Evolutionary conservation across 2,329 filamentous ascomycete genomes (phyloP).

Genomic region (Colletotrichum sojae): DNA sequence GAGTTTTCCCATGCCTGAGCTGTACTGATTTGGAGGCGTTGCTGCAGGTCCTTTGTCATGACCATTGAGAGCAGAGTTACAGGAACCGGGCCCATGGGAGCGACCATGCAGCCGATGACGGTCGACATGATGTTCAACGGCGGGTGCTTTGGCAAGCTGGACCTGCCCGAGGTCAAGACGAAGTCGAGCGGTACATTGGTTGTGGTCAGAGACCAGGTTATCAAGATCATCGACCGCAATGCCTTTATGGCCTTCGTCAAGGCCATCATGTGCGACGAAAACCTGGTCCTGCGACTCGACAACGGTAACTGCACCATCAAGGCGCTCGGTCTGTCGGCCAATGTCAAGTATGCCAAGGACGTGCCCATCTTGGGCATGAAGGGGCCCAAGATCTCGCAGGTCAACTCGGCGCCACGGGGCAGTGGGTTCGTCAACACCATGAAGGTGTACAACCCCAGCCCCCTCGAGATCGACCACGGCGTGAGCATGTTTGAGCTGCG

Average conservation of each 20-base stretch:
- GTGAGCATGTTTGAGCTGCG: constrained; percentile 50
- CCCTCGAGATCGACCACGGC: constrained; percentile 51
- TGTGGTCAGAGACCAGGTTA: constrained; percentile 45
- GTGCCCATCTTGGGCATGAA: constrained; percentile 48
- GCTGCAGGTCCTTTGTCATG: constrained; percentile 48
- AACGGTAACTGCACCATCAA: constrained; percentile 47
- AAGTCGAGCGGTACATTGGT: constrained; percentile 48
- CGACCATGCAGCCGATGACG: constrained; percentile 48
- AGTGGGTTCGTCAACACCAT: constrained; percentile 43
- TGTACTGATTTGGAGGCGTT: constrained; percentile 13
- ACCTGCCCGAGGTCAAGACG: constrained; percentile 48
- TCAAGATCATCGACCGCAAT: constrained; percentile 48
- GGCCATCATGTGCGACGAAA: constrained; percentile 48
- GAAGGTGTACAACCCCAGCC: constrained; percentile 48
- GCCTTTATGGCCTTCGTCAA: constrained; percentile 50
- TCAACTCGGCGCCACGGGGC: constrained; percentile 44
- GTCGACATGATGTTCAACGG: constrained; percentile 50
- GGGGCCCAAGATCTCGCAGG: constrained; percentile 42
- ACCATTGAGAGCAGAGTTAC: constrained; percentile 49
- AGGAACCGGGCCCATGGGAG: constrained; percentile 49
- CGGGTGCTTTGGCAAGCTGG: constrained; percentile 48
- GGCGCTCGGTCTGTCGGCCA: constrained; percentile 44
- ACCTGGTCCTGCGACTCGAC: constrained; percentile 48
- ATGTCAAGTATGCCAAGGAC: constrained; percentile 47
- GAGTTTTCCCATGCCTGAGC: neutral